Evolutionary conservation across 2,329 filamentous ascomycete genomes (phyloP), one percentile per base, ranked within the genome.

Genomic region (Coleophoma eucalyptorum): DNA sequence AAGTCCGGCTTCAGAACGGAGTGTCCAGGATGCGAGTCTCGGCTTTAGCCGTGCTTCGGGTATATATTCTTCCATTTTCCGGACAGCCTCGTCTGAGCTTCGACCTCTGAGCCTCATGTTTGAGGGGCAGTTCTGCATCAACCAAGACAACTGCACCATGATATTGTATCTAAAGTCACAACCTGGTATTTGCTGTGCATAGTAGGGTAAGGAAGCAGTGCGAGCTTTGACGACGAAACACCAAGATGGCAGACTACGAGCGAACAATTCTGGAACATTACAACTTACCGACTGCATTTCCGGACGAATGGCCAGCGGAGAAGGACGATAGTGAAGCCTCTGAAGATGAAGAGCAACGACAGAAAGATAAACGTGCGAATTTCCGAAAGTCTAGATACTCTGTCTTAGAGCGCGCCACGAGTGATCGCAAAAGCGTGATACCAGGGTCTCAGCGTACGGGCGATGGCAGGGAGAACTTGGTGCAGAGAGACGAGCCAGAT

Each of bases 401-500:
- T 55, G 90, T 89, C 16, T 80, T 97, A 47, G 90, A 94, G 67
- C 81, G 86, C 52, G 83, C 83, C 48, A 80, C 87, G 44, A 88
- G 86, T 68, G 81, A 84, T 59, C 79, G 84, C 52, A 80, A 80
- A 62, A 89, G 82, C 66, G 71, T 62, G 11, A 53, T 89, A 16
- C 80, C 83, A 0, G 87, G 87, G 1, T 81, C 86, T 5, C 83
- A 90, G 65, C 84, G 80, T 63, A 82, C 80, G 3, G 80, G 79
- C 46, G 81, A 83, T 63, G 86, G 86, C 31, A 76, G 86, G 43
- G 87, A 89, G 57, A 94, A 85, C 60, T 71, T 93, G 54, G 89
- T 96, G 31, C 89, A 94, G 65, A 88, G 88, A 65, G 94, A 99
- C 66, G 95, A 99, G 68, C 82, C 90, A 2, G 94, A 99, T 71